These are phyloP conservation scores for Cladosporium colombiae DNA, from an alignment of 2,329 filamentous ascomycete genomes.

Conservation along the genomic window DNA sequence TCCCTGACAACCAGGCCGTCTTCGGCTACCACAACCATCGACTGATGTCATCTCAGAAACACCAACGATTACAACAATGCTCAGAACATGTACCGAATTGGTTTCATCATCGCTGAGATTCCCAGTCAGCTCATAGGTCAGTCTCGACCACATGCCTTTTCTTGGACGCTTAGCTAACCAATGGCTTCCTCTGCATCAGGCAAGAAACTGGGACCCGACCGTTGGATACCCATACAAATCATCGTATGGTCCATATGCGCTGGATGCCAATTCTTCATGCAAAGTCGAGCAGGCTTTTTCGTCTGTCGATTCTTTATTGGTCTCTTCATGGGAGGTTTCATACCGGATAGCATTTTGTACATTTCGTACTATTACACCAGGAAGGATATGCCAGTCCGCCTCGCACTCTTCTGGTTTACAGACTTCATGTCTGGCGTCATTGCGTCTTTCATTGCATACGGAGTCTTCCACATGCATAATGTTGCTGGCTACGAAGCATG, in stretches of 20 bases:
- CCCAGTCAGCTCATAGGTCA: slow-evolving; percentile 41
- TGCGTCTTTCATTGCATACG: slow-evolving; percentile 33
- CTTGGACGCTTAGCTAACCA: background rate
- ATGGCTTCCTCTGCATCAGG: background rate
- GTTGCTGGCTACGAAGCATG: slow-evolving; percentile 51
- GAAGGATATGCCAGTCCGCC: slow-evolving; percentile 65
- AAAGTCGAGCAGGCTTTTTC: slow-evolving; percentile 40
- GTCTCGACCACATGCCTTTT: background rate
- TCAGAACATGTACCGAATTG: slow-evolving; percentile 67
- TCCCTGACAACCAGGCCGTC: background rate
- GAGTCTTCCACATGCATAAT: slow-evolving; percentile 44
- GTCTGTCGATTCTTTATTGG: slow-evolving; percentile 44
- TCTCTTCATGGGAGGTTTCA: slow-evolving; percentile 46
- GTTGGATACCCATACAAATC: slow-evolving; percentile 46
- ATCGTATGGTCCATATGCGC: slow-evolving; percentile 49
- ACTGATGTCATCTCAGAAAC: slow-evolving; percentile 24
- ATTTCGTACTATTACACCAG: slow-evolving; percentile 76
- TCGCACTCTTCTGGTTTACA: slow-evolving; percentile 66
- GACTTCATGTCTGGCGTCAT: slow-evolving; percentile 31
- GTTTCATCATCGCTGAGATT: slow-evolving; percentile 64
- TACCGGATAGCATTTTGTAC: slow-evolving; percentile 65
- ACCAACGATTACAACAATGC: slow-evolving; percentile 53
- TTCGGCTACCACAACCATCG: too few relatives aligned
- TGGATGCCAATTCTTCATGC: slow-evolving; percentile 25
- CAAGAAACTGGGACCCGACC: slow-evolving; percentile 48